Percentiles rank a stretch among this genome's conserved stretches.
These are phyloP conservation scores for Ophiostoma ips DNA, from an alignment of 2,329 filamentous ascomycete genomes.

Conservation along the genomic window DNA sequence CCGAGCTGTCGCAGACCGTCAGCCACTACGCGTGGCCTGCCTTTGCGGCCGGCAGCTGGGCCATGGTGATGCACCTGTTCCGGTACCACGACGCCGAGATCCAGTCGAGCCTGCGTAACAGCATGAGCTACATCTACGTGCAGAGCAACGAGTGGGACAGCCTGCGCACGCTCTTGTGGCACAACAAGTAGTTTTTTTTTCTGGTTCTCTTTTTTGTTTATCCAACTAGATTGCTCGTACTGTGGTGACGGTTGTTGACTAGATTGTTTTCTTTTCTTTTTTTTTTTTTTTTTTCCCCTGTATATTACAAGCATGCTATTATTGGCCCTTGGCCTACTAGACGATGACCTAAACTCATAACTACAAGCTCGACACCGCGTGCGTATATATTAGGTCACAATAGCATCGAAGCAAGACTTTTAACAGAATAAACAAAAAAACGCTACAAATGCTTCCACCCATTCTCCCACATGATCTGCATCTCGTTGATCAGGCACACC, in stretches of 20 bases:
- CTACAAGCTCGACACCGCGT: not conserved
- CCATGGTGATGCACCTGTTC: constrained; percentile 89
- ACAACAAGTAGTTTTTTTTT: constrained; percentile 47
- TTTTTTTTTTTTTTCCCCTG: constrained; percentile 1
- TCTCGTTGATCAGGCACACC: constrained; percentile 43
- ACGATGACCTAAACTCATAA: no score
- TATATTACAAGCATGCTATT: constrained; percentile 3
- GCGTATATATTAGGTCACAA: not conserved
- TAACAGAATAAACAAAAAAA: not conserved
- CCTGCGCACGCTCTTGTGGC: constrained; percentile 68
- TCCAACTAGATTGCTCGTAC: no score
- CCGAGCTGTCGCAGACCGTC: constrained; percentile 35
- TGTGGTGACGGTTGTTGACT: no score
- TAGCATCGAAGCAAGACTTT: no score
- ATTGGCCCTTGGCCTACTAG: not conserved
- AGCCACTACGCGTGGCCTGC: constrained; percentile 73
- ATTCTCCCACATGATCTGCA: constrained; percentile 44
- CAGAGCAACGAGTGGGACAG: constrained; percentile 86
- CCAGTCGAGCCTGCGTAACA: constrained; percentile 80
- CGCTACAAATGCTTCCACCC: constrained; percentile 42
- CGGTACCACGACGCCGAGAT: constrained; percentile 81
- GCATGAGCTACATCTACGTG: constrained; percentile 94
- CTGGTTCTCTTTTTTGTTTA: not conserved
- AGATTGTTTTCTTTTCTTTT: not conserved
- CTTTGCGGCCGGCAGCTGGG: constrained; percentile 87